Evolutionary conservation across 768 basidiomycete genomes (phyloP), one percentile per base, ranked within the genome.

Genomic region (Amanita polypyramis): DNA sequence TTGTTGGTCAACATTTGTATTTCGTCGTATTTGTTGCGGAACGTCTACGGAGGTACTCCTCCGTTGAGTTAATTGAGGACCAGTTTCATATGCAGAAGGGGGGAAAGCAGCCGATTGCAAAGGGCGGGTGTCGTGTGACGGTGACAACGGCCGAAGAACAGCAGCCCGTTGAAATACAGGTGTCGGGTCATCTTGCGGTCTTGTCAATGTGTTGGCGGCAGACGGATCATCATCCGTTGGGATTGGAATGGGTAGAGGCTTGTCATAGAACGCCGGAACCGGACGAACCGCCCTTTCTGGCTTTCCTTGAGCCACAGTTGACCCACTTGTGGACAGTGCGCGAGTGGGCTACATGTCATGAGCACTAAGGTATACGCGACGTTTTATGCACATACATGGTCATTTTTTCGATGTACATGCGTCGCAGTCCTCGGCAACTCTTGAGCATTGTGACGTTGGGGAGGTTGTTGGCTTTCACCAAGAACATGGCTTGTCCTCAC

Each of bases 221-320:
- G 49, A 47, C 37, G 53, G 51, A 23, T 53, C 52, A 37, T 53
- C 47, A 19, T 47, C 40, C 20, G 37, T 25, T 21, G 57, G 60
- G 14, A 57, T 47, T 35, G 59, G 61, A 36, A 37, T 14, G 30
- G 52, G 52, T 15, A 63, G 56, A 10, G 62, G 63, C 54, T 63
- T 65, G 43, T 65, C 62, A 9, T 29, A 10, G 11, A 56, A 49
- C 11, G 41, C 53, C 46, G 54, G 52, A 48, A 46, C 53, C 44
- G 54, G 50, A 40, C 29, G 54, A 45, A 27, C 12, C 12, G 20
- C 2, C 27, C 14, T 42, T 14, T 10, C 21, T 17, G 20, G 14
- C 21, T 46, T 19, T 17, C 15, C 17, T 14, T 40, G 47, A 45
- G 32, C n/a, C n/a, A 15, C 3, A 9, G 23, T 27, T 11, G 25